Percentiles rank a stretch among this genome's conserved stretches.
These are phyloP conservation scores for Clarireedia paspali DNA, from an alignment of 2,329 filamentous ascomycete species.

Conservation along the genomic window DNA sequence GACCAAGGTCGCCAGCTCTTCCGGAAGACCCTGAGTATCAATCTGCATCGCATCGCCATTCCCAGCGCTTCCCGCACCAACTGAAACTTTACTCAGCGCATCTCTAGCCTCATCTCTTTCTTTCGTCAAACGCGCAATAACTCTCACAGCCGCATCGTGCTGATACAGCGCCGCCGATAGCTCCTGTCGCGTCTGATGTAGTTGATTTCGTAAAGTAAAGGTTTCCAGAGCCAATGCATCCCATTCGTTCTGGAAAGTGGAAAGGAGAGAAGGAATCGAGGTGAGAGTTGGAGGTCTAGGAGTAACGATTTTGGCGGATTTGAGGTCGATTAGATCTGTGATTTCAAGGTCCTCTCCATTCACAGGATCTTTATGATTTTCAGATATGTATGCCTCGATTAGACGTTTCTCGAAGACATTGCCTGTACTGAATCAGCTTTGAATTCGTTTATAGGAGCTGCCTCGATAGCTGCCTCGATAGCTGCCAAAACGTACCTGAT, in stretches of 20 bases:
- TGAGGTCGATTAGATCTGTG: slow-evolving; percentile 84
- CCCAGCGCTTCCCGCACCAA: slow-evolving; percentile 47
- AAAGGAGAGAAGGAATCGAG: slow-evolving; percentile 89
- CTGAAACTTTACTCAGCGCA: slow-evolving; percentile 76
- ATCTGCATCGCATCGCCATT: slow-evolving; percentile 88
- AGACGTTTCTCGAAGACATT: slow-evolving; percentile 91
- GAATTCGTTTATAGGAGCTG: slow-evolving; percentile 10
- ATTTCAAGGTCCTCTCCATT: slow-evolving; percentile 75
- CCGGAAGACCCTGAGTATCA: slow-evolving; percentile 70
- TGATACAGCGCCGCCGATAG: slow-evolving; percentile 91
- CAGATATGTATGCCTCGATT: slow-evolving; percentile 88
- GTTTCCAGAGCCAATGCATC: slow-evolving; percentile 87
- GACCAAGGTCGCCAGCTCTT: slow-evolving; percentile 62
- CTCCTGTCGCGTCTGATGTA: slow-evolving; percentile 86
- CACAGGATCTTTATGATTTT: slow-evolving; percentile 87
- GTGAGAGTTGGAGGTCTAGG: slow-evolving; percentile 89
- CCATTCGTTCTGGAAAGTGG: slow-evolving; percentile 98
- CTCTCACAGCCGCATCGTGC: slow-evolving; percentile 91
- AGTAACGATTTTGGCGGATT: slow-evolving; percentile 74
- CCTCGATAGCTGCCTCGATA: slow-evolving; percentile 9
- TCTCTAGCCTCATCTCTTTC: slow-evolving; percentile 90
- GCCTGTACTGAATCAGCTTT: slow-evolving; percentile 41
- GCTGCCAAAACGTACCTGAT: slow-evolving; percentile 56
- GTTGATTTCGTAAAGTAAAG: slow-evolving; percentile 82
- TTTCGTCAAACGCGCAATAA: slow-evolving; percentile 83